Evolutionary conservation across 2,329 filamentous ascomycete species (phyloP).

Genomic region (Xylaria sp.): DNA sequence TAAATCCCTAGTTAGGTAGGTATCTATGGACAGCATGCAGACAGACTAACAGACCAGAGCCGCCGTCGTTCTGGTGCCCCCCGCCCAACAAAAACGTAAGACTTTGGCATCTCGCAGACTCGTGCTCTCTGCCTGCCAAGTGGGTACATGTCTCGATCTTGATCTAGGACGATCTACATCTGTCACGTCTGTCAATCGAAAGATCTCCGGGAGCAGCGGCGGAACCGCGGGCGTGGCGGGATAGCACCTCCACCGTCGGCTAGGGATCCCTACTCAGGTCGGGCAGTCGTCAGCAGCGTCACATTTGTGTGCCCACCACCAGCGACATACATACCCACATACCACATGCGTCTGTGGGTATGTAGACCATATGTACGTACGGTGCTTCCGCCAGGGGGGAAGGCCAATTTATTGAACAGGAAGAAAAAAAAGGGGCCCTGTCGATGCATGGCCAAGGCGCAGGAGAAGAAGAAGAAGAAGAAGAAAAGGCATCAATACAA

Average conservation of each 20-base stretch:
- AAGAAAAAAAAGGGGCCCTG: too few relatives aligned
- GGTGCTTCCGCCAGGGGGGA: background rate
- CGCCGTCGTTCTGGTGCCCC: too few relatives aligned
- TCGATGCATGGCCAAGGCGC: background rate
- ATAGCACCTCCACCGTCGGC: conserved; percentile 2
- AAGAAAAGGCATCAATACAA: too few relatives aligned
- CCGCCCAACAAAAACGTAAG: too few relatives aligned
- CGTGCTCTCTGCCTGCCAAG: conserved; percentile 1
- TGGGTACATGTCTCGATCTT: conserved; percentile 9
- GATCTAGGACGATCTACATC: conserved; percentile 21
- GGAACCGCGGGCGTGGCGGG: conserved; percentile 3
- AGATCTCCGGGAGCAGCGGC: conserved; percentile 1
- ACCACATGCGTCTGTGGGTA: too few relatives aligned
- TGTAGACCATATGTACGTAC: background rate
- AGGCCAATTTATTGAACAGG: too few relatives aligned
- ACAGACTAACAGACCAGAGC: too few relatives aligned
- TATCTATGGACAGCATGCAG: too few relatives aligned
- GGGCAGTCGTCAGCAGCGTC: background rate
- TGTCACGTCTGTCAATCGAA: conserved; percentile 13
- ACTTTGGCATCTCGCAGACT: background rate
- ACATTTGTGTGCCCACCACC: too few relatives aligned
- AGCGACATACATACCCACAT: background rate
- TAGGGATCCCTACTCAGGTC: background rate
- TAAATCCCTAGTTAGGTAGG: too few relatives aligned
- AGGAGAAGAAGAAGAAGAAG: background rate